Percentiles rank a stretch among this genome's conserved stretches.
Conservation (phyloP, 192 early-diverging fungal genomes). For the Coemansia sp. region DNA sequence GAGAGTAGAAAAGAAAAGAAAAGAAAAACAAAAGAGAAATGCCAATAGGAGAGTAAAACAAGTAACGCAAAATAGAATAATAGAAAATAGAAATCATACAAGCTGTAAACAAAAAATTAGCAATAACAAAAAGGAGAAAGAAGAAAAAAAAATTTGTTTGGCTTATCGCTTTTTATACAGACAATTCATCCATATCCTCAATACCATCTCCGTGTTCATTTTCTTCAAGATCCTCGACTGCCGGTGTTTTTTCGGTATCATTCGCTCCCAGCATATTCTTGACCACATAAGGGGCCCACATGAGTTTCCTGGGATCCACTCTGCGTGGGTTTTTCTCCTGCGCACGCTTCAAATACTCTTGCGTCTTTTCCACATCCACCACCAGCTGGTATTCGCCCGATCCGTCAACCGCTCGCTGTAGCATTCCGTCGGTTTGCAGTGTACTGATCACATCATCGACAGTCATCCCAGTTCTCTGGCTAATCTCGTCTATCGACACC, state of each 20-base stretch:
- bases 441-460: slow-evolving; percentile 79
- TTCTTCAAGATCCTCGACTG: neutral
- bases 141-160: neutral
- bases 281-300: slow-evolving; percentile 67
- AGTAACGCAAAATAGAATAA: slow-evolving; percentile 1
- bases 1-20: slow-evolving; percentile 1
- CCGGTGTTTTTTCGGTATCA: no score
- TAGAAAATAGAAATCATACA: neutral
- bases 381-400: slow-evolving; percentile 47
- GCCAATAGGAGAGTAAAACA: no score
- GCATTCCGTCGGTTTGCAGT: slow-evolving; percentile 56
- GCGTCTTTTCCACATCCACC: slow-evolving; percentile 45
- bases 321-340: slow-evolving; percentile 52
- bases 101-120: neutral
- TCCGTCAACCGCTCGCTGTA: slow-evolving; percentile 18
- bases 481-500: slow-evolving; percentile 55
- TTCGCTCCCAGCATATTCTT: slow-evolving; percentile 23
- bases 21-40: slow-evolving; percentile 1
- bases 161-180: neutral
- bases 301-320: slow-evolving; percentile 57
- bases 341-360: slow-evolving; percentile 49
- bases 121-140: neutral
- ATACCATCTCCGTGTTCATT: neutral
- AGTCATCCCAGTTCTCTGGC: slow-evolving; percentile 67
- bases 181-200: no score